These are phyloP conservation scores for Ogataea paraovalis DNA, from an alignment of 805 yeast genomes.

Conservation along the genomic window DNA sequence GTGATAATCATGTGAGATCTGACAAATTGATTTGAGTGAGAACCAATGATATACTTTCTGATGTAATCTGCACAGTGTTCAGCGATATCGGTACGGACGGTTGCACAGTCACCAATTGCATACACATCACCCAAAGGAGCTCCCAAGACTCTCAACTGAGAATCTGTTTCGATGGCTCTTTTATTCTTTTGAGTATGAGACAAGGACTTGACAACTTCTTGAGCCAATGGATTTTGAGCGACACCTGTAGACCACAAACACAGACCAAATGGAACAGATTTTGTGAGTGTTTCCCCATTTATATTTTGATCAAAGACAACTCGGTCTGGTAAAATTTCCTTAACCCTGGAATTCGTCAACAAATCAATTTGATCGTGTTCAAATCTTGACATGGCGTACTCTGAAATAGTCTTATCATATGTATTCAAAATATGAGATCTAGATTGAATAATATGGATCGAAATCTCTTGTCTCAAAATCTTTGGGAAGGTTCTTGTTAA, in stretches of 20 bases:
- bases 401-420: slow-evolving; percentile 60
- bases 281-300: slow-evolving; percentile 38
- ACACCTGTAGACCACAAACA: slow-evolving; percentile 79
- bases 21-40: slow-evolving; percentile 35
- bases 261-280: slow-evolving; percentile 59
- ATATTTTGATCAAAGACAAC: slow-evolving; percentile 54
- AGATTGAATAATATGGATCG: slow-evolving; percentile 67
- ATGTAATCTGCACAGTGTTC: slow-evolving; percentile 51
- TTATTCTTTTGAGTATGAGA: slow-evolving; percentile 49
- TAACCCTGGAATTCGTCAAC: slow-evolving; percentile 60
- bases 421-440: slow-evolving; percentile 65
- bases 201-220: slow-evolving; percentile 47
- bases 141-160: slow-evolving; percentile 67
- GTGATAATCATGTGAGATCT: slow-evolving; percentile 34
- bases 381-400: slow-evolving; percentile 62
- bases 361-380: slow-evolving; percentile 60
- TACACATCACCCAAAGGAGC: slow-evolving; percentile 65
- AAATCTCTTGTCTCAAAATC: slow-evolving; percentile 55
- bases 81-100: slow-evolving; percentile 57
- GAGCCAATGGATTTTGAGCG: slow-evolving; percentile 59
- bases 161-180: slow-evolving; percentile 73
- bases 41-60: slow-evolving; percentile 41
- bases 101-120: slow-evolving; percentile 71
- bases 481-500: slow-evolving; percentile 53
- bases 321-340: slow-evolving; percentile 49